Evolutionary conservation across 2,329 filamentous ascomycete species (phyloP), one percentile per base, ranked within the genome.

Genomic region (Beauveria scarabaeidicola): DNA sequence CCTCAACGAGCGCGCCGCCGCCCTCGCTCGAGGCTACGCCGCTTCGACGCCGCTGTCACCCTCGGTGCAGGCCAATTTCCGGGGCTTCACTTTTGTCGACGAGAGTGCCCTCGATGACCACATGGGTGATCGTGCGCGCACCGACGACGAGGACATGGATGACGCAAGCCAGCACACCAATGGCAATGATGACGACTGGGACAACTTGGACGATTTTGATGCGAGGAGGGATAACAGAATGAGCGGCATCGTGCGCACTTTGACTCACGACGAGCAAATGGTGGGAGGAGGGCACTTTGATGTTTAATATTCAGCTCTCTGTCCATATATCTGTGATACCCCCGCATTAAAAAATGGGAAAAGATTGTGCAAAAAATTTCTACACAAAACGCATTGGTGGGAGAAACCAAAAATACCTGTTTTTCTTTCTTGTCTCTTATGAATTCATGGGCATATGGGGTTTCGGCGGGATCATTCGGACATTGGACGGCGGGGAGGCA

Each of bases 31-130:
- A 60, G 92, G 92, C 41, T 90, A 94, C 69, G 87, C 90, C 6
- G 90, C 91, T 8, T 96, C 90, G 15, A 99, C 94, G 0, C 94
- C 94, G 0, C 79, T 99, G 25, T 96, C 91, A 15, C 94, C 94
- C 0, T 95, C 91, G 2, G 92, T 97, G 75, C 94, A 99, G 75
- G 94, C 93, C 63, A 97, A 97, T 70, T 99, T 99, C 78, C 90
- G 94, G 69, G 94, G 94, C 38, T 99, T 99, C 74, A 99, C 94
- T 0, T 99, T 96, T 72, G 94, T 97, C n/a, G 94, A 97, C 67
- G 93, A 97, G 75, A 97, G 90, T 69, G 90, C 90, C 2, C 86
- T 99, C 59, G 92, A 97, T 56, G 90, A 93, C 63, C 87, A 94
- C 65, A 91, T 90, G 84, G 74, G 76, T 60, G 79, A 79, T 62